Evolutionary conservation across 2,329 filamentous ascomycete species (phyloP).

Genomic region (Neopestalotiopsis sp.): DNA sequence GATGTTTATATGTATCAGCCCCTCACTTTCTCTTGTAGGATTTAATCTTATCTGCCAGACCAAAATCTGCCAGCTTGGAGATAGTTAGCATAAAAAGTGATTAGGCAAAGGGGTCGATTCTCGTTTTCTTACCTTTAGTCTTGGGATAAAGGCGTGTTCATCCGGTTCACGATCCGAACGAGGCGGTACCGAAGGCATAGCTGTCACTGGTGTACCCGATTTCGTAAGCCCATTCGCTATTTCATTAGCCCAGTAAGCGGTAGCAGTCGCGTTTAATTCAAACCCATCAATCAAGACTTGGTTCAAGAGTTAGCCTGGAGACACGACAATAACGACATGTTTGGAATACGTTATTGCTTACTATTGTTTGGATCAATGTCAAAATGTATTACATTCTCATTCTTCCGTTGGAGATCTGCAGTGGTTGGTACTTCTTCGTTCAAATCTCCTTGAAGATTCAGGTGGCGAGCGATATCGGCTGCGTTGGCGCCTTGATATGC

Average conservation of each 20-base stretch:
- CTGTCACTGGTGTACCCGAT: not conserved
- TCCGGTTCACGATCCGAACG: not conserved
- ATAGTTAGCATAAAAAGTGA: not conserved
- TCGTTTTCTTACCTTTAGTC: not conserved
- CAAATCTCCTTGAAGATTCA: not conserved
- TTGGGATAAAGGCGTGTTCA: not conserved
- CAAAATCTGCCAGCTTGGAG: not conserved
- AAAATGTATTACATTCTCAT: not conserved
- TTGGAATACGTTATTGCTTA: not conserved
- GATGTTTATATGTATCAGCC: not conserved
- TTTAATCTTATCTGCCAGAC: not conserved
- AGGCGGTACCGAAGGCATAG: not conserved
- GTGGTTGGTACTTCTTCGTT: not conserved
- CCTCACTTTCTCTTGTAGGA: not conserved
- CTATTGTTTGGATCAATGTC: constrained; percentile 2
- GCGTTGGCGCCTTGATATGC: too few relatives aligned
- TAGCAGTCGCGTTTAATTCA: not conserved
- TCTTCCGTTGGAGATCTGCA: too few relatives aligned
- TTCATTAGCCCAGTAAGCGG: too few relatives aligned
- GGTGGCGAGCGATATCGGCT: too few relatives aligned
- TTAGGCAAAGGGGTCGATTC: not conserved
- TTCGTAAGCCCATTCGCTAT: not conserved
- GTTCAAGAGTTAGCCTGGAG: not conserved
- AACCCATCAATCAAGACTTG: not conserved
- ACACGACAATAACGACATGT: not conserved